Percentiles rank a stretch among this genome's conserved stretches.
These are phyloP conservation scores for Tulasnella sp. DNA, from an alignment of 768 basidiomycete species.

Conservation along the genomic window DNA sequence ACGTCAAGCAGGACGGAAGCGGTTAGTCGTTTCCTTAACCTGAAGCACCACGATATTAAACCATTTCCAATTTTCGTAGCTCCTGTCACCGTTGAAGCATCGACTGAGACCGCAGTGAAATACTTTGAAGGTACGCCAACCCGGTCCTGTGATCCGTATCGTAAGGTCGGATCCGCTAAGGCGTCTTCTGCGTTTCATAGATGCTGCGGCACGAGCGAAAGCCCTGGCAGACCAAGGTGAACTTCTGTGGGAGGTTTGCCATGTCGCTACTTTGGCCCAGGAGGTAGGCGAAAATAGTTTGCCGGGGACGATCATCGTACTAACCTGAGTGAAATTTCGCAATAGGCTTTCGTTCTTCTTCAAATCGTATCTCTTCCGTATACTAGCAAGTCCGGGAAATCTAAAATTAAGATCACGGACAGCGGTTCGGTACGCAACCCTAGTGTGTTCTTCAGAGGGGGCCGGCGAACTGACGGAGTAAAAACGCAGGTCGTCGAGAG, in stretches of 20 bases:
- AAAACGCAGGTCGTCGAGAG: slow-evolving; percentile 54
- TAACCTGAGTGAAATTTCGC: not conserved
- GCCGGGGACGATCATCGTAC: no score
- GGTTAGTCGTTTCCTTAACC: not conserved
- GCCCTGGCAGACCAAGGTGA: slow-evolving; percentile 34
- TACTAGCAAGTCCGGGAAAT: slow-evolving; percentile 34
- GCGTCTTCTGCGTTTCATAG: slow-evolving; percentile 32
- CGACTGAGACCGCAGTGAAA: slow-evolving; percentile 44
- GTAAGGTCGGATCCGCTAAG: not conserved
- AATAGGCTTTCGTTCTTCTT: slow-evolving; percentile 65
- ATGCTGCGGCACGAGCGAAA: slow-evolving; percentile 47
- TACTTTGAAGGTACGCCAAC: slow-evolving; percentile 56
- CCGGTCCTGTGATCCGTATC: not conserved
- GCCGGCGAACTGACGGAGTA: not conserved
- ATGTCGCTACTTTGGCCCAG: slow-evolving; percentile 64
- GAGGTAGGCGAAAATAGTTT: slow-evolving; percentile 59
- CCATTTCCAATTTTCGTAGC: not conserved
- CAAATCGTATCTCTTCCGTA: slow-evolving; percentile 64
- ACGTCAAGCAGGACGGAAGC: slow-evolving; percentile 49
- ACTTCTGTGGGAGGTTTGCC: slow-evolving; percentile 53
- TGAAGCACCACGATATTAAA: not conserved
- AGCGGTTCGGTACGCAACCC: slow-evolving; percentile 32
- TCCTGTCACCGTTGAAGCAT: slow-evolving; percentile 18
- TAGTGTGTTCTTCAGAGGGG: not conserved
- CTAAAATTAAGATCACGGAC: slow-evolving; percentile 62